A percentile compares a stretch with the other conserved stretches of the same genome.
These are phyloP conservation scores for Beauveria asiatica DNA, from an alignment of 2,329 filamentous ascomycete genomes.

Conservation along the genomic window DNA sequence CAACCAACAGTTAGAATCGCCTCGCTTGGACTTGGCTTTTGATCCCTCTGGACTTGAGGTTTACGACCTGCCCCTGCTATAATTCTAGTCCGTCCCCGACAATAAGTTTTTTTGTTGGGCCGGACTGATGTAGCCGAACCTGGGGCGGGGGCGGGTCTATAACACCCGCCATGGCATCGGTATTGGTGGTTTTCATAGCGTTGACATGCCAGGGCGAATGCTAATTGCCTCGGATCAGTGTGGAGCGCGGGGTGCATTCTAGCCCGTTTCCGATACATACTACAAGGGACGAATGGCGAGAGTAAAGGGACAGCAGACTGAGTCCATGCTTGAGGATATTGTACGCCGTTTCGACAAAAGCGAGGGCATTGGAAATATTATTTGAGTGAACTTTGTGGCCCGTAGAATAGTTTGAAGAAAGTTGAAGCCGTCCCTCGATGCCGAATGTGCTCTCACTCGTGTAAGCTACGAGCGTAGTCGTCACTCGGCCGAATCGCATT, in stretches of 20 bases:
- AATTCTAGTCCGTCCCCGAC: background rate
- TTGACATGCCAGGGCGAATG: background rate
- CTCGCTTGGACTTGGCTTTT: too few species aligned
- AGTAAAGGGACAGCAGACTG: background rate
- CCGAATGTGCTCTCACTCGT: accelerated
- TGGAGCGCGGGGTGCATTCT: background rate
- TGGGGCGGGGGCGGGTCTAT: background rate
- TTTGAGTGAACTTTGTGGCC: too few species aligned
- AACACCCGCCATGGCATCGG: background rate
- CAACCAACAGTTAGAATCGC: too few species aligned
- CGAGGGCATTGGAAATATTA: too few species aligned
- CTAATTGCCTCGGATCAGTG: background rate
- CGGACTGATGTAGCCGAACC: background rate
- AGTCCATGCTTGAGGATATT: too few species aligned
- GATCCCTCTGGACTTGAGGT: too few species aligned
- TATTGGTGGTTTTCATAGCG: background rate
- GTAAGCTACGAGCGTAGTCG: too few species aligned
- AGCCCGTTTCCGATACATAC: background rate
- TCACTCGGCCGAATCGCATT: too few species aligned
- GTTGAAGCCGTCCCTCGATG: too few species aligned
- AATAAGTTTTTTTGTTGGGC: background rate
- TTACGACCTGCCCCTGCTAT: background rate
- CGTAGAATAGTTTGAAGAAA: too few species aligned
- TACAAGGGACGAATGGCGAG: background rate
- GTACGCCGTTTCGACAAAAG: too few species aligned